Evolutionary conservation across 192 early-diverging fungal genomes (phyloP), one percentile per base, ranked within the genome.

Genomic region (Phycomyces nitens): DNA sequence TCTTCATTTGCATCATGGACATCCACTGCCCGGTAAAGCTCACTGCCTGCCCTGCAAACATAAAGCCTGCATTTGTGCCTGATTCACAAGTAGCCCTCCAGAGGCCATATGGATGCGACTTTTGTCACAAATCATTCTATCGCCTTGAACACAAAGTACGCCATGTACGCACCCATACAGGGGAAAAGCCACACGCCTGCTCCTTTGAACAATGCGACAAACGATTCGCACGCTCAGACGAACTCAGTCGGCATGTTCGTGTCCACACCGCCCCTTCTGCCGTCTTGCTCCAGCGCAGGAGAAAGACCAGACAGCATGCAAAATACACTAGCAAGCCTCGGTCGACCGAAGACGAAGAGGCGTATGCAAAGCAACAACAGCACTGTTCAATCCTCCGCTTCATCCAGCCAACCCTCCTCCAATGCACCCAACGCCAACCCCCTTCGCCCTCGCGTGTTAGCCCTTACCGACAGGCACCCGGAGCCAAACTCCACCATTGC

Each of bases 101-200:
- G 24, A 83, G 87, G 29, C 84, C 85, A 10, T 80, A 80, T 64
- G 67, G 73, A 58, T 81, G 76, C 60, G 72, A 81, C 40, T 76
- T 78, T 69, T 91, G 88, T 65, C 77, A 75, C 34, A 82, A 84
- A 24, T 73, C 81, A 56, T 95, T 95, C 68, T 84, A 86, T 54
- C 88, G 93, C 7, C 77, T 86, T 14, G 91, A 94, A 69, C 92
- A 95, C 63, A 82, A 94, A 60, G 84, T 83, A 57, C 89, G 92
- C 56, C 92, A 96, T 65, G 78, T 88, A 60, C 86, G 92, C 58
- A 90, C 90, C 8, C 94, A 96, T 70, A 93, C 91, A 12, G 90
- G 91, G 23, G 85, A 86, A 51, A 88, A 87, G 55, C 94, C 94
- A 15, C 93, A 90, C 68, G 72, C 68, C n/a, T 96, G 94, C 72